These are phyloP conservation scores for Rubroboletus satanas DNA, from an alignment of 768 basidiomycete species.

Conservation along the genomic window DNA sequence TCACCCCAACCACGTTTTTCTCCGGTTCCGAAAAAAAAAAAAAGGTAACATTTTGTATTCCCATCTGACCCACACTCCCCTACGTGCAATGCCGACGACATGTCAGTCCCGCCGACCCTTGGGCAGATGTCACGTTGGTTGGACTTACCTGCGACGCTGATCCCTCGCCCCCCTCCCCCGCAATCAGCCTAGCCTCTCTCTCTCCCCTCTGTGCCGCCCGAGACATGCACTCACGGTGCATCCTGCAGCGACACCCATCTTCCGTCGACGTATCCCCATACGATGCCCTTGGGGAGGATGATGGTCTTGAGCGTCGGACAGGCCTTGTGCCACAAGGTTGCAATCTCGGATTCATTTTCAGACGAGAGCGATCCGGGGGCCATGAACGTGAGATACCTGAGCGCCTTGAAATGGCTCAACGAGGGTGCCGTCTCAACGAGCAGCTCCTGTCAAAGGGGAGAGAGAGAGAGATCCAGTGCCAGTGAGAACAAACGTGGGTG, in stretches of 20 bases:
- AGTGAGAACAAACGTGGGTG: neutral
- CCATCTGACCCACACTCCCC: neutral
- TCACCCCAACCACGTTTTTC: too few species aligned
- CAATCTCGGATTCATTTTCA: constrained; percentile 48
- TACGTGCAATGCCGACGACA: neutral
- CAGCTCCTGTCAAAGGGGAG: constrained; percentile 30
- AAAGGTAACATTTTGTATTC: too few species aligned
- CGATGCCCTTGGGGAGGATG: constrained; percentile 57
- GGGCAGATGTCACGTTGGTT: too few species aligned
- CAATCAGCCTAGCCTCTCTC: neutral
- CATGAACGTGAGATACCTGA: constrained; percentile 58
- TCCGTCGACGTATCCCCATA: constrained; percentile 47
- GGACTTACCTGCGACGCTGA: neutral
- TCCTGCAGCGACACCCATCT: constrained; percentile 26
- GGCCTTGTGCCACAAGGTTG: constrained; percentile 49
- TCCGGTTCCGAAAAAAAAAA: too few species aligned
- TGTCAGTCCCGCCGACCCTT: neutral
- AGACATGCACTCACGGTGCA: neutral
- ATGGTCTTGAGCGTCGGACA: constrained; percentile 63
- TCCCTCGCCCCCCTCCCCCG: neutral
- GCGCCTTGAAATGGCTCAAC: constrained; percentile 41
- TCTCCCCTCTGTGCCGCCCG: neutral
- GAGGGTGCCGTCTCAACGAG: constrained; percentile 39
- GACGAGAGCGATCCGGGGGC: constrained; percentile 32
- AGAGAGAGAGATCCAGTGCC: neutral